Percentiles rank a stretch among this genome's conserved stretches.
These are phyloP conservation scores for Mentha longifolia DNA, from an alignment of 257 asterid genomes.

Conservation along the genomic window DNA sequence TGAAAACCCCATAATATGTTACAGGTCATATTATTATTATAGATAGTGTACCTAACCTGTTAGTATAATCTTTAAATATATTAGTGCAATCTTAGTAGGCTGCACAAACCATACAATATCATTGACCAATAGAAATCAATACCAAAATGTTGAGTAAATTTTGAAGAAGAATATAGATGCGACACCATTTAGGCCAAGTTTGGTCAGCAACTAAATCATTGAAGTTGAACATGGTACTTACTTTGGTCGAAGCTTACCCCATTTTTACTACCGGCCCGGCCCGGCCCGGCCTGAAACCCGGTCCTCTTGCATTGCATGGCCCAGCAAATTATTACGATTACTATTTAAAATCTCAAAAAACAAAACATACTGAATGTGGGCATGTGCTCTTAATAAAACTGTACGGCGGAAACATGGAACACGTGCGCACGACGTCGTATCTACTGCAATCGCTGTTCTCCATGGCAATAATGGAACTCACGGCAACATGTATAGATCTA, in stretches of 20 bases:
- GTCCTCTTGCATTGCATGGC: no score
- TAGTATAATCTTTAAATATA: no score
- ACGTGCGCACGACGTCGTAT: constrained; percentile 21
- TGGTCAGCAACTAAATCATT: constrained; percentile 5
- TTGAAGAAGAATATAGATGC: constrained; percentile 7
- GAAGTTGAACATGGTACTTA: not conserved
- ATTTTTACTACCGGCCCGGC: no score
- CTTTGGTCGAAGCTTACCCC: not conserved
- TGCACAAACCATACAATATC: constrained; percentile 7
- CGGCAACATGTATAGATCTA: not conserved
- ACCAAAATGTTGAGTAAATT: not conserved
- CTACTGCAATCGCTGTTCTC: not conserved
- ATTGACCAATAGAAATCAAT: constrained; percentile 21
- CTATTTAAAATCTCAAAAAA: no score
- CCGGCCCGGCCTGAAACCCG: no score
- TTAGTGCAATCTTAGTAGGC: constrained; percentile 2
- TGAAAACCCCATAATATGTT: not conserved
- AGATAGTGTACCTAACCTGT: no score
- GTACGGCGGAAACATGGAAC: constrained; percentile 18
- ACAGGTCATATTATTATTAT: no score
- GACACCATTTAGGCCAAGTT: not conserved
- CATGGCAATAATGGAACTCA: no score
- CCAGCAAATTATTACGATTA: no score
- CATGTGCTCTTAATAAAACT: constrained; percentile 21
- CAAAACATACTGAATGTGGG: not conserved